Conservation (phyloP, 208 protist genomes). For the Leishmania lainsoni region DNA sequence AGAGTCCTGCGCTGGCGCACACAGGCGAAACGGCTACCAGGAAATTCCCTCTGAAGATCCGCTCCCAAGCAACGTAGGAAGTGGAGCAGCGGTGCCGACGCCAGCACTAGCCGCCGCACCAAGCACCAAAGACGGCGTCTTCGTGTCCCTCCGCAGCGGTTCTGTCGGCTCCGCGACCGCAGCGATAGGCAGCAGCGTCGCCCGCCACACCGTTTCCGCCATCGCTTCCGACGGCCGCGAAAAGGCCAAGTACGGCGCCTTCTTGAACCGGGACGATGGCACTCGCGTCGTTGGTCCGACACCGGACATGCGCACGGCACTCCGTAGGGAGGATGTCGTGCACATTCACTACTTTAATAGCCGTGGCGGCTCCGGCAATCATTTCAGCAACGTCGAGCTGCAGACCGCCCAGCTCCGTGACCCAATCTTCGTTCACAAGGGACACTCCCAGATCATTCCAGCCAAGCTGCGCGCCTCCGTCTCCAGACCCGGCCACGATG, state of each 20-base stretch:
- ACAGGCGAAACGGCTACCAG: slow-evolving; percentile 3
- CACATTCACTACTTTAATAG: slow-evolving; percentile 84
- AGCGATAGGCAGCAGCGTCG: neutral
- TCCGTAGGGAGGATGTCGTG: slow-evolving; percentile 59
- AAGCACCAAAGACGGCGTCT: neutral
- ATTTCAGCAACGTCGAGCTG: slow-evolving; percentile 72
- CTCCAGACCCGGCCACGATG: neutral
- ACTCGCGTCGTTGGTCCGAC: slow-evolving; percentile 6
- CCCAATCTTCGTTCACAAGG: slow-evolving; percentile 62
- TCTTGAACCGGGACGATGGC: slow-evolving; percentile 24
- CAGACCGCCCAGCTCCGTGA: slow-evolving; percentile 58
- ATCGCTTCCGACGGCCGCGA: slow-evolving; percentile 12
- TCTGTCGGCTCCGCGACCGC: neutral
- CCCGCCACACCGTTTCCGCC: slow-evolving; percentile 7
- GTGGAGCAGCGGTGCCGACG: neutral
- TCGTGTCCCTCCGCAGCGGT: neutral
- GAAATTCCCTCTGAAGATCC: slow-evolving; percentile 6
- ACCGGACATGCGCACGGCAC: slow-evolving; percentile 19
- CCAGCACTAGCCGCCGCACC: neutral
- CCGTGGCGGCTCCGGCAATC: slow-evolving; percentile 51
- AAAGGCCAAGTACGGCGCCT: slow-evolving; percentile 57
- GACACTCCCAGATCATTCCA: slow-evolving; percentile 16
- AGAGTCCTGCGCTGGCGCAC: neutral
- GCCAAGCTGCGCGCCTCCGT: neutral
- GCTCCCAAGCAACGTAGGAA: neutral